Percentiles rank a stretch among this genome's conserved stretches.
phyloP scores from a whole-genome alignment of 2,329 filamentous ascomycete genomes.

The Cladophialophora bantiana region DNA sequence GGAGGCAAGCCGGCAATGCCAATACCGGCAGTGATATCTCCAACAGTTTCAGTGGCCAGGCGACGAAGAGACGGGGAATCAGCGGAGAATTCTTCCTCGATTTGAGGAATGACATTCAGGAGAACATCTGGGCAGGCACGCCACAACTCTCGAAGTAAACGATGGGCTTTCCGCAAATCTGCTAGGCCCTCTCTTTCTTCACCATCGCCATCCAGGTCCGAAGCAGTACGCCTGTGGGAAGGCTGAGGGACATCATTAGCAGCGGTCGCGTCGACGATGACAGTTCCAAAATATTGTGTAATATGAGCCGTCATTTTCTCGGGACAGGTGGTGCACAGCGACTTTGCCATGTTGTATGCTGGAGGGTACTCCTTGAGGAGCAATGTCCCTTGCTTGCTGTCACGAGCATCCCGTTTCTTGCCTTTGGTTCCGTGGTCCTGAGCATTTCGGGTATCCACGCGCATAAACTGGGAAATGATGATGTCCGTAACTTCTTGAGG shows the following conservation, averaged over 20 bases:
- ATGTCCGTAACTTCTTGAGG: slow-evolving; percentile 86
- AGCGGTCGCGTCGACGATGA: slow-evolving; percentile 83
- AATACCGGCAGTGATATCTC: slow-evolving; percentile 93
- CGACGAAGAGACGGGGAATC: slow-evolving; percentile 87
- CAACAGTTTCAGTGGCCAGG: slow-evolving; percentile 90
- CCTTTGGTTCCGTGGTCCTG: slow-evolving; percentile 65
- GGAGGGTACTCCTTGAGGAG: slow-evolving; percentile 87
- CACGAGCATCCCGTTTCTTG: slow-evolving; percentile 61
- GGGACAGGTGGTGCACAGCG: slow-evolving; percentile 84
- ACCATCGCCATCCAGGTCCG: slow-evolving; percentile 67
- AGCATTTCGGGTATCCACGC: slow-evolving; percentile 74
- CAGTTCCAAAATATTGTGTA: slow-evolving; percentile 95
- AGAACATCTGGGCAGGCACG: slow-evolving; percentile 86
- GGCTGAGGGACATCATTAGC: slow-evolving; percentile 21
- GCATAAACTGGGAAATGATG: slow-evolving; percentile 93
- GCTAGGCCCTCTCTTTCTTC: slow-evolving; percentile 82
- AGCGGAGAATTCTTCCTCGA: slow-evolving; percentile 89
- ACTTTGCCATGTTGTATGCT: slow-evolving; percentile 96
- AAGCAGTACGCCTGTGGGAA: slow-evolving; percentile 52
- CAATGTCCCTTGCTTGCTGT: slow-evolving; percentile 81
- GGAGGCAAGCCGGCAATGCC: slow-evolving; percentile 87
- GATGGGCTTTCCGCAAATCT: slow-evolving; percentile 88
- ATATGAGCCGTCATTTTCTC: slow-evolving; percentile 96
- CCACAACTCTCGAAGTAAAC: slow-evolving; percentile 90
- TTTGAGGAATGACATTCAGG: slow-evolving; percentile 89